Evolutionary conservation across 2,329 filamentous ascomycete genomes (phyloP).

Genomic region (Diplodia seriata): DNA sequence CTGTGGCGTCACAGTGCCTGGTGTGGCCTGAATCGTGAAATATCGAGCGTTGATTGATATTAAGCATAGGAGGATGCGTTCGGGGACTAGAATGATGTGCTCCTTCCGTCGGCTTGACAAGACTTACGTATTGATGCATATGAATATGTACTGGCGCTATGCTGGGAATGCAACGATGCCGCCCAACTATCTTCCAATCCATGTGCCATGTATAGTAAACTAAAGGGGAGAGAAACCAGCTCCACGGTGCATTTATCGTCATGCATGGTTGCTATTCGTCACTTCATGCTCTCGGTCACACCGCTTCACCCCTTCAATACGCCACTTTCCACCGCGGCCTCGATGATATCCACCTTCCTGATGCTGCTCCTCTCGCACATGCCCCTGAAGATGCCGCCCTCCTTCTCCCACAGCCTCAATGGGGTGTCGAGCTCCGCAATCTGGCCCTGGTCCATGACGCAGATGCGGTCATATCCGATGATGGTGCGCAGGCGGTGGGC

Average conservation of each 20-base stretch:
- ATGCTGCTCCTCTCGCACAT: conserved; percentile 94
- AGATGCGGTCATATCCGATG: conserved; percentile 91
- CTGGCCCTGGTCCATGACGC: conserved; percentile 88
- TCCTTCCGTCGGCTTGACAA: neutral
- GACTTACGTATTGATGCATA: neutral
- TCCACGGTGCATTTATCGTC: neutral
- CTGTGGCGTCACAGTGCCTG: too few relatives aligned
- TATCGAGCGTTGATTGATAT: neutral
- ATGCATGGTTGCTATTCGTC: too few relatives aligned
- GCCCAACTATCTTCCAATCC: neutral
- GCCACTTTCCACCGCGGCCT: conserved; percentile 18
- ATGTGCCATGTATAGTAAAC: neutral
- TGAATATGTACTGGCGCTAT: neutral
- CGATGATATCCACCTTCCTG: conserved; percentile 52
- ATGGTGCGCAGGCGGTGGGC: conserved; percentile 92
- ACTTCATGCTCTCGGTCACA: neutral
- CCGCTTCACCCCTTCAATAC: conserved; percentile 4
- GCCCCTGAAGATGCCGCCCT: conserved; percentile 78
- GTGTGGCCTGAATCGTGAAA: too few relatives aligned
- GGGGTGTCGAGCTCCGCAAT: conserved; percentile 90
- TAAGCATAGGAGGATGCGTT: too few relatives aligned
- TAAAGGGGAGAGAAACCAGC: neutral
- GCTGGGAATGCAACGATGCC: neutral
- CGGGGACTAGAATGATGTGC: neutral
- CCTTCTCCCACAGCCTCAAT: conserved; percentile 69